A percentile compares a stretch with the other conserved stretches of the same genome.
Evolutionary conservation across 2,329 filamentous ascomycete genomes (phyloP).

Genomic region (Cordyceps farinosa): DNA sequence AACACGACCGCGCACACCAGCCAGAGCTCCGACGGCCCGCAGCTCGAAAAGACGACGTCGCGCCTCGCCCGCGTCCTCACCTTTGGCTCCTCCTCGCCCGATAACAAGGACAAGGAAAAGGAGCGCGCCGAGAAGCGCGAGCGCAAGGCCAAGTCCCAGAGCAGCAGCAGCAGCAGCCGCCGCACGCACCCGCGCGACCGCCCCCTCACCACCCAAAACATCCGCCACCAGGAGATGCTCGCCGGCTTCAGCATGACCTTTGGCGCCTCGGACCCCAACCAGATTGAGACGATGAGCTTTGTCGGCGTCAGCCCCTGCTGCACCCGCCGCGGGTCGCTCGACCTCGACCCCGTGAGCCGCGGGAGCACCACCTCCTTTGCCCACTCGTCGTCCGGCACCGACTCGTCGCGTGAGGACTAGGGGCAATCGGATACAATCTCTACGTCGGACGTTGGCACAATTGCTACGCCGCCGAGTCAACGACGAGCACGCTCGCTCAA

Average conservation of each 20-base stretch:
- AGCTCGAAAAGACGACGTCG: constrained; percentile 30
- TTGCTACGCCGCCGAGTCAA: background rate
- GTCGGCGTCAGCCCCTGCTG: constrained; percentile 43
- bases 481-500: background rate
- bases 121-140: constrained; percentile 21
- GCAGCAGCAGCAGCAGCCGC: constrained; percentile 15
- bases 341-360: constrained; percentile 26
- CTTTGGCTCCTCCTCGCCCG: constrained; percentile 27
- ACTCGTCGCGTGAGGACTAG: constrained; percentile 15
- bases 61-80: constrained; percentile 31
- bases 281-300: constrained; percentile 33
- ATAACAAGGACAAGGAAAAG: constrained; percentile 20
- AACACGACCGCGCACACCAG: constrained; percentile 28
- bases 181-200: constrained; percentile 42
- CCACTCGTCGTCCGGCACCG: constrained; percentile 17
- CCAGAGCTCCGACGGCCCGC: constrained; percentile 27
- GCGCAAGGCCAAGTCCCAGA: constrained; percentile 10
- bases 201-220: constrained; percentile 43
- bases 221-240: constrained; percentile 46
- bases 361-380: constrained; percentile 22
- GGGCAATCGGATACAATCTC: background rate
- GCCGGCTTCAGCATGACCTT: constrained; percentile 45
- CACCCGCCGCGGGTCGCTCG: constrained; percentile 28
- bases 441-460: too few relatives aligned
- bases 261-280: constrained; percentile 35